phyloP scores from a whole-genome alignment of 139 green algal genomes.

The Ostreobium quekettii region DNA sequence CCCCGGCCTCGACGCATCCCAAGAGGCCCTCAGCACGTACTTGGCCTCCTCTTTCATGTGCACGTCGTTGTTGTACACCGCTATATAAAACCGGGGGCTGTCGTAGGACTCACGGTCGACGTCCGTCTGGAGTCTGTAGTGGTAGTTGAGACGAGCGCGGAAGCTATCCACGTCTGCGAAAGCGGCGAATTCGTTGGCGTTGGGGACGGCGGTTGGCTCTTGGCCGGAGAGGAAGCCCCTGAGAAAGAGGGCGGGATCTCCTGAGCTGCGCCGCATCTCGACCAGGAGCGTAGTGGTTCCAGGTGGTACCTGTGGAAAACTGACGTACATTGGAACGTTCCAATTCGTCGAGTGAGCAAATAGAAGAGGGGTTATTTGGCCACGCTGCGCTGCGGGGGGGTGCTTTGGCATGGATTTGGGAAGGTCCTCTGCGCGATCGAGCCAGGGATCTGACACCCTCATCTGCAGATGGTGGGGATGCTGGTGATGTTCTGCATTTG shows the following conservation, averaged over 20 bases:
- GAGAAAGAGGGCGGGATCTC: background rate
- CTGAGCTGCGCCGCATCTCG: background rate
- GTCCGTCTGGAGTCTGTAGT: background rate
- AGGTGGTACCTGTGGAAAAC: background rate
- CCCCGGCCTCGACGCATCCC: background rate
- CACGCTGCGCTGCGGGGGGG: no score
- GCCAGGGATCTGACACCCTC: no score
- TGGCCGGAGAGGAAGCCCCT: background rate
- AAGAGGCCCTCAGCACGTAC: background rate
- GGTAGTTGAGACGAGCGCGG: background rate
- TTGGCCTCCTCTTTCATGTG: background rate
- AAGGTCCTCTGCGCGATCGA: no score
- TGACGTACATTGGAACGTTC: background rate
- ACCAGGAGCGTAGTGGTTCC: background rate
- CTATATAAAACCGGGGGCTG: background rate
- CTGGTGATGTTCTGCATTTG: no score
- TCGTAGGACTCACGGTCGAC: background rate
- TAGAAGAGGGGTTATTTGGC: no score
- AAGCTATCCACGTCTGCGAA: background rate
- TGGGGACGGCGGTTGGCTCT: background rate
- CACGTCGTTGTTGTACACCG: slow-evolving; percentile 1
- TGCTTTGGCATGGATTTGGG: no score
- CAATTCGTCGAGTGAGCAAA: background rate
- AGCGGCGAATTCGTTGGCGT: background rate
- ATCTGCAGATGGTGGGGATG: no score